A percentile compares a stretch with the other conserved stretches of the same genome.
Conservation (phyloP, 345 rosid genomes). For the Pseudoturritis turrita region DNA sequence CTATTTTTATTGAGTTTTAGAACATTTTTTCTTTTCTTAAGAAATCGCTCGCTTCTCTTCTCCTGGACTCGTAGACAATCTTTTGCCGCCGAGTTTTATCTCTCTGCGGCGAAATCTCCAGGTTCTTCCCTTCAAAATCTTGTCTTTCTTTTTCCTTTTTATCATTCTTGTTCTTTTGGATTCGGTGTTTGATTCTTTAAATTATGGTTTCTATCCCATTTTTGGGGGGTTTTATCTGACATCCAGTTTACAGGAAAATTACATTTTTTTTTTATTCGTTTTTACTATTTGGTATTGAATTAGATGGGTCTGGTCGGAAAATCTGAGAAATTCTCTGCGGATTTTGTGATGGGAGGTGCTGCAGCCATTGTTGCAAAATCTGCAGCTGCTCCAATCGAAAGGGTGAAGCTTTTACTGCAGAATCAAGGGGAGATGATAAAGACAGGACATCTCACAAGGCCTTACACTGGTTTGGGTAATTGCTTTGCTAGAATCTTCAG, state of each 20-base stretch:
- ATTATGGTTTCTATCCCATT: neutral
- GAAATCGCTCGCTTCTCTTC: neutral
- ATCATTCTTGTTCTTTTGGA: neutral
- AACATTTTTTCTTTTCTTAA: no score
- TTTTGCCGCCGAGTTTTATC: conserved; percentile 21
- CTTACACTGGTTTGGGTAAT: conserved; percentile 60
- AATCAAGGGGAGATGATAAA: conserved; percentile 91
- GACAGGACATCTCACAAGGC: conserved; percentile 60
- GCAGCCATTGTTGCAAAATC: conserved; percentile 75
- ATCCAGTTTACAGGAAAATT: no score
- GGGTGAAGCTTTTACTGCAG: conserved; percentile 91
- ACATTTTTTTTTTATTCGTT: neutral
- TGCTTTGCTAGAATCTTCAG: conserved; percentile 68
- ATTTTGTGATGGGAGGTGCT: conserved; percentile 75
- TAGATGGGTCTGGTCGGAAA: conserved; percentile 36
- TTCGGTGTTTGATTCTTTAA: neutral
- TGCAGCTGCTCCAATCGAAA: conserved; percentile 87
- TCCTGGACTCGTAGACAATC: neutral
- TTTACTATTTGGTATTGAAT: neutral
- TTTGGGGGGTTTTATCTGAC: neutral
- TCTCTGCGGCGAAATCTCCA: conserved; percentile 25
- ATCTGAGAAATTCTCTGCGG: conserved; percentile 63
- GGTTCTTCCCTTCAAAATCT: conserved; percentile 7
- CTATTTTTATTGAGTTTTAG: no score
- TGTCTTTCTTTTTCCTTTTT: neutral